Conservation (phyloP, 2,329 filamentous ascomycete species). For the Verticillium klebahnii region DNA sequence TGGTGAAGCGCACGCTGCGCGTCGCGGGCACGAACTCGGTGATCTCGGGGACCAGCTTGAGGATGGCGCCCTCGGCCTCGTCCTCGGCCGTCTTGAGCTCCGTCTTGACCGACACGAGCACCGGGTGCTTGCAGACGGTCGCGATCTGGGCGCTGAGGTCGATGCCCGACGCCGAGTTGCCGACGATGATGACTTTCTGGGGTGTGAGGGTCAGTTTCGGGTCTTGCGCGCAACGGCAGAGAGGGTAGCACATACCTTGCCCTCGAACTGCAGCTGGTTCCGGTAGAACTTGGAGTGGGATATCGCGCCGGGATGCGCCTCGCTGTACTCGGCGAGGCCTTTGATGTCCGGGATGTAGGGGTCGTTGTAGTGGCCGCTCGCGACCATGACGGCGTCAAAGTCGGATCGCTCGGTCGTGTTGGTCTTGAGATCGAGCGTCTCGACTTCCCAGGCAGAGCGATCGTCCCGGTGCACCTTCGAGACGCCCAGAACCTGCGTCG, state of each 20-base stretch:
- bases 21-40: constrained; percentile 37
- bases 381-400: constrained; percentile 61
- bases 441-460: constrained; percentile 44
- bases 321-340: constrained; percentile 50
- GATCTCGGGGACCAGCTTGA: constrained; percentile 38
- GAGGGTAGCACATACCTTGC: constrained; percentile 18
- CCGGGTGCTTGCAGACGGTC: constrained; percentile 42
- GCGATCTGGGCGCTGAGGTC: constrained; percentile 63
- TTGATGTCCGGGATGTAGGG: constrained; percentile 53
- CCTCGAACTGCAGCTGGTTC: constrained; percentile 26
- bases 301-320: constrained; percentile 42
- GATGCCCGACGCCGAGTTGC: constrained; percentile 66
- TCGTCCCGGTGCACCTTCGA: constrained; percentile 17
- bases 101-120: constrained; percentile 52
- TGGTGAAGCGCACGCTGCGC: constrained; percentile 55
- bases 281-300: constrained; percentile 67
- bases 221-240: background rate
- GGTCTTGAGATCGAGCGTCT: constrained; percentile 22
- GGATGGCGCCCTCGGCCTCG: constrained; percentile 15
- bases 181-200: constrained; percentile 63
- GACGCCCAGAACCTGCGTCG: constrained; percentile 54
- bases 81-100: constrained; percentile 18
- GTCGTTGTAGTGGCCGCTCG: constrained; percentile 59
- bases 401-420: constrained; percentile 15
- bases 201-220: constrained; percentile 13